Evolutionary conservation across 345 rosid genomes (phyloP), one percentile per base, ranked within the genome.

Genomic region (Syzygium jambos): DNA sequence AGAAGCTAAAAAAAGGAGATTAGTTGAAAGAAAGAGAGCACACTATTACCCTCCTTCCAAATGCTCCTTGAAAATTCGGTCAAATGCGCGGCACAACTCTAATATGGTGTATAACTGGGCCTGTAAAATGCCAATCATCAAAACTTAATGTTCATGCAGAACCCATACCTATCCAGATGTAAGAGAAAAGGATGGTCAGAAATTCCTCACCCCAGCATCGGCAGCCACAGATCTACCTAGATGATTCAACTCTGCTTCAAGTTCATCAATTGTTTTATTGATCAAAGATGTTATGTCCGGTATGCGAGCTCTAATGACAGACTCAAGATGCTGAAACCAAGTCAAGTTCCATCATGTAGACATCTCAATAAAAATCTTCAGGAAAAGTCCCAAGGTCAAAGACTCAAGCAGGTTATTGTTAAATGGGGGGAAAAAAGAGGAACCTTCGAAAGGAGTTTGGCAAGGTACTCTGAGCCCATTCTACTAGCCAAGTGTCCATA

Each of bases 391-490:
- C 25, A 34, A 84, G 65, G 84, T 55, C 30, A 23, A 65, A 52
- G 51, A 55, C 73, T 13, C 22, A 22, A 68, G 77, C 51, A 51
- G 13, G 51, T 38, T 14, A 56, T 11, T 49, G 61, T 30, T 16
- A 21, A 86, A 61, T 59, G 13, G 34, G 49, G 52, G 16, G 41
- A 59, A 88, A 84, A 84, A 29, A 54, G 85, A 29, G 52, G 85
- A 56, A 93, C 98, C 95, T 92, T 93, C 0, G 98, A 95, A 38
- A 95, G 92, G 90, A 95, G 96, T 84, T 93, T 94, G n/a, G 96
- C 96, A 12, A 95, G 98, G 90, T 93, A 94, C 87, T 93, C 96
- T 59, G 96, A 94, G 51, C 96, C 96, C 98, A 95, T 95, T 91
- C 90, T 93, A 89, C 93, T 88, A 9, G 94, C 90, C 86, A 95